Percentiles rank a stretch among this genome's conserved stretches.
Evolutionary conservation across 164 flowering plant species (phyloP).

Genomic region (Aristolochia californica): DNA sequence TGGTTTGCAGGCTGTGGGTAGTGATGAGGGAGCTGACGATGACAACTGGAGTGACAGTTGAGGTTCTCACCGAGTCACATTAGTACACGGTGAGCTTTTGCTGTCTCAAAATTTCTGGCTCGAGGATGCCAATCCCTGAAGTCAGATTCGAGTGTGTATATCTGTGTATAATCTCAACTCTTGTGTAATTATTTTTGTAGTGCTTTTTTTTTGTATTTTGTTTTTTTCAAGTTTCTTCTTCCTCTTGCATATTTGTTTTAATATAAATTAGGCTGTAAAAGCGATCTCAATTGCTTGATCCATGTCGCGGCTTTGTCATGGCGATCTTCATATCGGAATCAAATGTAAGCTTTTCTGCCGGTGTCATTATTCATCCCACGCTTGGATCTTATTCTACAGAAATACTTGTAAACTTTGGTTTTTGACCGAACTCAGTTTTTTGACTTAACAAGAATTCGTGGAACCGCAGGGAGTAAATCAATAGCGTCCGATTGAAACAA

Average conservation of each 20-base stretch:
- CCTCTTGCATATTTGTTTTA: too few relatives aligned
- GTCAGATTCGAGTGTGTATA: not conserved
- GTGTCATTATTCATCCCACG: too few relatives aligned
- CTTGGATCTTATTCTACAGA: too few relatives aligned
- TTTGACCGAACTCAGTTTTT: too few relatives aligned
- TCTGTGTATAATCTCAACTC: conserved; percentile 23
- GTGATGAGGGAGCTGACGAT: conserved; percentile 65
- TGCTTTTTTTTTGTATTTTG: conserved; percentile 6
- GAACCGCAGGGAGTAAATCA: too few relatives aligned
- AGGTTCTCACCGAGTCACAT: conserved; percentile 4
- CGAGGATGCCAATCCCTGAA: not conserved
- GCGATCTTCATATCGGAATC: not conserved
- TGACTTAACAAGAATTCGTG: too few relatives aligned
- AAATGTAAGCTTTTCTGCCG: not conserved
- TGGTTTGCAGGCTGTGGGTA: conserved; percentile 54
- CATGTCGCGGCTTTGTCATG: not conserved
- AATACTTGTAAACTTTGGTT: too few relatives aligned
- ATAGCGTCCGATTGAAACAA: too few relatives aligned
- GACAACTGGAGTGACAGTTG: conserved; percentile 77
- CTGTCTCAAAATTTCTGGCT: not conserved
- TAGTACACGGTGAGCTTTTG: not conserved
- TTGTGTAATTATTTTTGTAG: conserved; percentile 20
- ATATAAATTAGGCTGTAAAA: conserved; percentile 10
- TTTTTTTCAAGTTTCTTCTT: not conserved
- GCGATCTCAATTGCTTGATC: not conserved